These are phyloP conservation scores for Bothia castanella DNA, from an alignment of 1,284 basidiomycete genomes.

Conservation along the genomic window DNA sequence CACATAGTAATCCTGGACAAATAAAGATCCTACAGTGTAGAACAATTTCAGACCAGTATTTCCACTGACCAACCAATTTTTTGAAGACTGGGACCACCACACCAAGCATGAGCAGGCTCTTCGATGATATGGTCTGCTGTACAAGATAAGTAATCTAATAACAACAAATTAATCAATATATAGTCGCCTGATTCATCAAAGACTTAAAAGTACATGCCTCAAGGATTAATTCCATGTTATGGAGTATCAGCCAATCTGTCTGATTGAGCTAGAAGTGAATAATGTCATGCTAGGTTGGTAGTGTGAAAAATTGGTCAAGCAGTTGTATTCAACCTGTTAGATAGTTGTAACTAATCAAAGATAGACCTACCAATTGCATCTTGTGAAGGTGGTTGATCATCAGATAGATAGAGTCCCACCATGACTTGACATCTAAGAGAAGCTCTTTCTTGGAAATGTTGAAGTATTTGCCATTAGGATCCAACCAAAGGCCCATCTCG, in stretches of 20 bases:
- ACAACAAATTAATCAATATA: no score
- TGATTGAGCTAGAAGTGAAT: not conserved
- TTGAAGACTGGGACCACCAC: not conserved
- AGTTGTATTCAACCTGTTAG: no score
- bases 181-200: no score
- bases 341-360: no score
- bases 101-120: not conserved
- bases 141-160: not conserved
- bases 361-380: not conserved
- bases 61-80: not conserved
- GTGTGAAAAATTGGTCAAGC: not conserved
- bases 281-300: not conserved
- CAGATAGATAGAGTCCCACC: conserved; percentile 9
- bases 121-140: not conserved
- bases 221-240: not conserved
- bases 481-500: conserved; percentile 1
- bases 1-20: not conserved
- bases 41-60: not conserved
- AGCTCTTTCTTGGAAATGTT: not conserved
- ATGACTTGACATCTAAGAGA: not conserved
- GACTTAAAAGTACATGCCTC: not conserved
- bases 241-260: not conserved
- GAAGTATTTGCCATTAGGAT: not conserved
- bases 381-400: conserved; percentile 5
- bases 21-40: not conserved